Base-by-base conservation (phyloP, 2,329 filamentous ascomycete species). In the Thielaviopsis punctulata region DNA sequence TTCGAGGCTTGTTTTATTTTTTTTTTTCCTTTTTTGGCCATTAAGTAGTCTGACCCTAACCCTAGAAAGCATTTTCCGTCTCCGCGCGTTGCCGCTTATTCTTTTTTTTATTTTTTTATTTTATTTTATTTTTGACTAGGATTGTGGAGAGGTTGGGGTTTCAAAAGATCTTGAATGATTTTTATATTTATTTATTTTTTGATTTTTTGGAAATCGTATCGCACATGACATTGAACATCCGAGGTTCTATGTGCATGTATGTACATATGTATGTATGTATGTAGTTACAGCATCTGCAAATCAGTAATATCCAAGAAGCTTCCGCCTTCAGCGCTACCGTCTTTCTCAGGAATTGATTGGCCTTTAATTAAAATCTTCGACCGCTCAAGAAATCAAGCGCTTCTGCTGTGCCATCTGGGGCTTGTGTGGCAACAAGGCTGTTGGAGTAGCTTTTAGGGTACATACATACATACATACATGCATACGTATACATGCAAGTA, bases 21-120 rank as follows among this genome's bases (percentile, higher is more conserved):
- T 45, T 21, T 36, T 49, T 49, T 49, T 41, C 24, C 39, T 41
- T 39, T 21, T n/a, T n/a, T n/a, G n/a, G n/a, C n/a, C n/a, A n/a
- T n/a, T n/a, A n/a, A n/a, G n/a, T n/a, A n/a, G n/a, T n/a, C n/a
- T n/a, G n/a, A n/a, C n/a, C n/a, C n/a, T n/a, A n/a, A n/a, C n/a
- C n/a, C n/a, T n/a, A n/a, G n/a, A n/a, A n/a, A n/a, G n/a, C n/a
- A n/a, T n/a, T n/a, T n/a, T 27, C 25, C 25, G 25, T 27, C 25
- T 27, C 25, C 25, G 25, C 10, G 10, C 25, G 25, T 27, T 27
- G 25, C 25, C 25, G 25, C 25, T 10, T 10, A 27, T 10, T 27
- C 25, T 10, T 10, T 6, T 10, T 27, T 27, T 5, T 6, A 10
- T 10, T 41, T n/a, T 41, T 18, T n/a, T 7, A 41, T 41, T 41